Base-by-base conservation (phyloP, 1,139 yeast genomes). In the Eremothecium gossypii region DNA sequence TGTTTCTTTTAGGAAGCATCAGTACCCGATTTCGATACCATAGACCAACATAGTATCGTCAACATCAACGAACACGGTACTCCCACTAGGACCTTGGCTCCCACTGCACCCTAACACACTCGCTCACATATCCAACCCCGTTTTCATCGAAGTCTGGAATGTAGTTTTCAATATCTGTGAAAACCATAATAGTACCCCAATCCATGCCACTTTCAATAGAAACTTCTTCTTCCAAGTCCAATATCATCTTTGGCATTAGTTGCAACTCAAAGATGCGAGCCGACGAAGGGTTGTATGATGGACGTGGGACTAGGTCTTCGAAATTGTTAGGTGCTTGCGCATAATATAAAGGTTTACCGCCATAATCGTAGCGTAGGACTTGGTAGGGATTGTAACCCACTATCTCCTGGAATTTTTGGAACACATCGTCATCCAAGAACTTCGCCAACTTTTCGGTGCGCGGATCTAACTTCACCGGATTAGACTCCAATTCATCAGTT, bases 101-200 rank as follows among this genome's bases (percentile, higher is more conserved):
- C 97, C 97, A 91, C 64, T 91, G 98, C 9, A 89, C 95, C 27
- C 91, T 96, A 49, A 84, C 83, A 81, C 83, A 84, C 62, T 91
- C 98, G 58, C 84, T 87, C 1, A 81, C 74, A 55, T 91, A 91
- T 0, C 85, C 96, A 14, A 86, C 91, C 36, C 78, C 75, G 45
- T 78, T 69, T 2, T 66, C 72, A 50, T 81, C 83, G 23, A 72
- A 59, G 38, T 69, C 61, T 45, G 93, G 86, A 10, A 76, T 66
- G 47, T 66, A 73, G 60, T 91, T 96, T 48, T 80, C 83, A 4
- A 66, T 65, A 53, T 87, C 93, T 0, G 96, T 84, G 35, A 83
- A 86, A 2, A 89, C 83, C 30, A 86, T 69, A 31, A 91, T 83
- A 0, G 97, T 84, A 2, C 97, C 97, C 98, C 98, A 91, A 48